Conservation (phyloP, 2,329 filamentous ascomycete genomes). For the Colletotrichum sp. region DNA sequence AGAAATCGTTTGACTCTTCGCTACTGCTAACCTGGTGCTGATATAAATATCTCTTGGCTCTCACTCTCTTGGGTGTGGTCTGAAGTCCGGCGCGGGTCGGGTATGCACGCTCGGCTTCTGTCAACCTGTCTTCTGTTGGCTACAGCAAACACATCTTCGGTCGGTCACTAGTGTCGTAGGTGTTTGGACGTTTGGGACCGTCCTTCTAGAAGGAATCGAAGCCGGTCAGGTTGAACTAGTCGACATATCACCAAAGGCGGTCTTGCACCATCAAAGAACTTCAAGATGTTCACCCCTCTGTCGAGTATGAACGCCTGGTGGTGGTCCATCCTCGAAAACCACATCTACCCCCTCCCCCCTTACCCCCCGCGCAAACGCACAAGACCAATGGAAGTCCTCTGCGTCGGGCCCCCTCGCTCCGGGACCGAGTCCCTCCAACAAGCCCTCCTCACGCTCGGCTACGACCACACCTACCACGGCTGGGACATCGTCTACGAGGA, state of each 20-base stretch:
- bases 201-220: background rate
- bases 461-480: conserved; percentile 38
- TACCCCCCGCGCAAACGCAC: conserved; percentile 30
- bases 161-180: background rate
- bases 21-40: fast-evolving
- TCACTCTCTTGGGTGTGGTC: background rate
- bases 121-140: background rate
- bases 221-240: background rate
- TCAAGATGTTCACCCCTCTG: background rate
- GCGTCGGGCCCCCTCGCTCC: conserved; percentile 36
- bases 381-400: conserved; percentile 38
- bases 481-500: conserved; percentile 38
- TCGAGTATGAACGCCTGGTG: conserved; percentile 19
- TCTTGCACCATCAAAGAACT: fast-evolving
- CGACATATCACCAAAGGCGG: background rate
- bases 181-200: background rate
- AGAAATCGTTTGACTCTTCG: background rate
- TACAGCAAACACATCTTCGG: background rate
- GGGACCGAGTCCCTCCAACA: conserved; percentile 39
- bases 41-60: background rate
- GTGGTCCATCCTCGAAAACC: conserved; percentile 12
- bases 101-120: background rate
- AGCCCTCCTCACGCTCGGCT: conserved; percentile 32
- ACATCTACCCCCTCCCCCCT: conserved; percentile 24
- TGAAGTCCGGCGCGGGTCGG: background rate